Evolutionary conservation across 2,329 filamentous ascomycete genomes (phyloP), one percentile per base, ranked within the genome.

Genomic region (Talaromyces atroroseus): DNA sequence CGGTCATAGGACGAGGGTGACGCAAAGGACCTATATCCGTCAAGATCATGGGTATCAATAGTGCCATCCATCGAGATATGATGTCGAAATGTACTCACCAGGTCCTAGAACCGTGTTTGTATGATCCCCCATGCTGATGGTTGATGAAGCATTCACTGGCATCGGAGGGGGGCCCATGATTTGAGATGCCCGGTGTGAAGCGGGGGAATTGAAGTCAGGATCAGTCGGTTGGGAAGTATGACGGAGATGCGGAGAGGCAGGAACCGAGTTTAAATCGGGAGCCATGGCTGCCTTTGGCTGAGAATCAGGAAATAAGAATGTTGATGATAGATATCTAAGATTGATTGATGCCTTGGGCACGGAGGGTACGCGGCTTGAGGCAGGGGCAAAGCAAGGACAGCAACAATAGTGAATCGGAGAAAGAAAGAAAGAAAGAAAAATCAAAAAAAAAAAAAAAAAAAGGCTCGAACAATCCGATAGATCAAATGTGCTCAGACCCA

Each of bases 1-100:
- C 86, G 0, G 92, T 96, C 70, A 96, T 76, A 3, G 92, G 92
- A 36, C 90, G 83, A 5, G 92, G 92, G 70, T 96, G 92, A 60
- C 92, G 84, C 65, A 95, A 75, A 3, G 92, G 92, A 0, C 88
- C 89, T 56, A 14, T 29, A 48, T 38, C 54, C 42, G 14, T 49
- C 7, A 16, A 46, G 20, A 52, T 12, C n/a, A 40, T 32, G 24
- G 36, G 11, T 48, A 51, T 46, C 24, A 16, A 36, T 29, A 36
- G n/a, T 21, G 21, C 16, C 23, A 36, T 24, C 8, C 11, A 24
- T 36, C 42, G 18, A 49, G 3, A 16, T 23, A 18, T 14, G 21
- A 8, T 34, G 5, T 10, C 11, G 16, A 40, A 20, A 20, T 1
- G 16, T 12, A 18, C 67, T 58, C 65, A 77, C 75, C 75, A 56